A percentile compares a stretch with the other conserved stretches of the same genome.
Evolutionary conservation across 495 filamentous ascomycete species (phyloP).

Genomic region (Neurospora sp.): DNA sequence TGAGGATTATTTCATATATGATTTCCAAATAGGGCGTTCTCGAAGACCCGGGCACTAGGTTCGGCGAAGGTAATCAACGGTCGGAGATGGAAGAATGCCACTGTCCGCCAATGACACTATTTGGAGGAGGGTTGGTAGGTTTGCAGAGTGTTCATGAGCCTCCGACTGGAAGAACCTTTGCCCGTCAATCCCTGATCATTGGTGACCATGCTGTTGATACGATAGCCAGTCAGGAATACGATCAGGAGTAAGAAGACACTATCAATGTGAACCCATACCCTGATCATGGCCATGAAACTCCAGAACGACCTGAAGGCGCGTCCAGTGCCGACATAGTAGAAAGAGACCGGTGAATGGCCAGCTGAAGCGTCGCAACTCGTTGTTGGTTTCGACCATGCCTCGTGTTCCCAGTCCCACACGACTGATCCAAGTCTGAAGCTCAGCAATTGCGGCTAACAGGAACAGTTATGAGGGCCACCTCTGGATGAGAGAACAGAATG

Average conservation of each 20-base stretch:
- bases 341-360: background rate
- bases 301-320: background rate
- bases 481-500: background rate
- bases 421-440: background rate
- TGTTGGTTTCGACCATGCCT: background rate
- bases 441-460: background rate
- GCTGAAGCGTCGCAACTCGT: background rate
- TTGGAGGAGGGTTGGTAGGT: background rate
- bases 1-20: background rate
- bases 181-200: background rate
- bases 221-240: background rate
- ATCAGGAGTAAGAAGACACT: background rate
- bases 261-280: background rate
- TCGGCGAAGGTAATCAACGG: background rate
- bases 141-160: background rate
- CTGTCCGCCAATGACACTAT: background rate
- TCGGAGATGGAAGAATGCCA: background rate
- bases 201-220: background rate
- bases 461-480: background rate
- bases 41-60: background rate
- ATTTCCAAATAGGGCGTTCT: background rate
- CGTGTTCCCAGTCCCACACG: background rate
- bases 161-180: background rate
- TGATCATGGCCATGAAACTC: background rate
- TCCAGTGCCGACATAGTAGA: background rate